Conservation (phyloP, 2,329 filamentous ascomycete genomes). For the Clarireedia monteithiana region DNA sequence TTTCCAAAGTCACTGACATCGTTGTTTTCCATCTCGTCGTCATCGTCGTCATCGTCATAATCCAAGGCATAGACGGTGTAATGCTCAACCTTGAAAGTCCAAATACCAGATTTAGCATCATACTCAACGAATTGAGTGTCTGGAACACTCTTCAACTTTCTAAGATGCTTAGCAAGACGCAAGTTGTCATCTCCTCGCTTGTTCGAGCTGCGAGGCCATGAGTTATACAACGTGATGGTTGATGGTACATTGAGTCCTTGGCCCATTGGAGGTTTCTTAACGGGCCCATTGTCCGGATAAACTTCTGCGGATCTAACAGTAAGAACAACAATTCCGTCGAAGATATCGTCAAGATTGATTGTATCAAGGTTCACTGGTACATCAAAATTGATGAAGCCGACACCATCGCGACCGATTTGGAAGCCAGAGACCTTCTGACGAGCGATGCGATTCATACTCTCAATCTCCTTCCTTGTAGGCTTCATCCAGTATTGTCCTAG, state of each 20-base stretch:
- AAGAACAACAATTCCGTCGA: slow-evolving; percentile 67
- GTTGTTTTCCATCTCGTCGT: slow-evolving; percentile 56
- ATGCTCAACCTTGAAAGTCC: slow-evolving; percentile 91
- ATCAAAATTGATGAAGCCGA: slow-evolving; percentile 77
- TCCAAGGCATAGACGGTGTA: slow-evolving; percentile 93
- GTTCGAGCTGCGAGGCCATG: slow-evolving; percentile 71
- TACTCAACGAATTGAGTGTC: slow-evolving; percentile 81
- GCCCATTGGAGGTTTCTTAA: slow-evolving; percentile 74
- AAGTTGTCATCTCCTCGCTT: slow-evolving; percentile 55
- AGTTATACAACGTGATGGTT: slow-evolving; percentile 80
- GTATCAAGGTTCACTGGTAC: slow-evolving; percentile 73
- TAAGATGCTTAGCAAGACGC: slow-evolving; percentile 72
- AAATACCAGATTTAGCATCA: slow-evolving; percentile 69
- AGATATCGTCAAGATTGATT: slow-evolving; percentile 74
- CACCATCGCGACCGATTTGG: slow-evolving; percentile 72
- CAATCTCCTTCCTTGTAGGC: slow-evolving; percentile 66
- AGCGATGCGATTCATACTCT: slow-evolving; percentile 71
- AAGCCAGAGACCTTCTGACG: slow-evolving; percentile 68
- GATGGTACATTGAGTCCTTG: slow-evolving; percentile 90
- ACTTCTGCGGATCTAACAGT: slow-evolving; percentile 77
- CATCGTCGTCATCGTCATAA: slow-evolving; percentile 60
- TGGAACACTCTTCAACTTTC: slow-evolving; percentile 67
- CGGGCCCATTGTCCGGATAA: slow-evolving; percentile 53
- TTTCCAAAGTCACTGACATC: slow-evolving; percentile 36
- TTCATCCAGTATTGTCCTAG: slow-evolving; percentile 83